These are phyloP conservation scores for Trichoderma cornu-damae DNA, from an alignment of 2,329 filamentous ascomycete species.

Conservation along the genomic window DNA sequence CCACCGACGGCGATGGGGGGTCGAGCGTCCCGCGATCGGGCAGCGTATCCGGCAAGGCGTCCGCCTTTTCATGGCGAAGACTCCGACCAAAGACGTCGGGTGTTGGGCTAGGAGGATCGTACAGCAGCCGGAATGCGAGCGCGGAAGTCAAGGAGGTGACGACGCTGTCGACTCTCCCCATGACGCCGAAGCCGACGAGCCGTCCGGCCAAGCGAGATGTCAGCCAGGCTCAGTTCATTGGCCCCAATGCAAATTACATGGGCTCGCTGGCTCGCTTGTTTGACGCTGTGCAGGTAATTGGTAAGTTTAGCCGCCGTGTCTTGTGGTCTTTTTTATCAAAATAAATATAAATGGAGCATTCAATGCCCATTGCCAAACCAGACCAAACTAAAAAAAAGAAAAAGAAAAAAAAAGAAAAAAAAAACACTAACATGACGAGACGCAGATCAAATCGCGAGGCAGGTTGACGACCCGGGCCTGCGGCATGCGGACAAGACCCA, in stretches of 20 bases:
- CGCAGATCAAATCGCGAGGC: constrained; percentile 86
- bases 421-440: constrained; percentile 25
- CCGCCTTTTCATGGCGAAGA: constrained; percentile 80
- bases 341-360: too few relatives aligned
- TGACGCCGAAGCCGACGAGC: constrained; percentile 61
- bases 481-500: constrained; percentile 90
- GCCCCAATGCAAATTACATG: constrained; percentile 90
- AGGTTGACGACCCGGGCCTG: constrained; percentile 91
- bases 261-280: constrained; percentile 81
- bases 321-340: too few relatives aligned
- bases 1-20: constrained; percentile 42
- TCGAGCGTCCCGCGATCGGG: constrained; percentile 47
- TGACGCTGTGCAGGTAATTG: constrained; percentile 86
- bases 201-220: constrained; percentile 69
- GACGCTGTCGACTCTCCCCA: constrained; percentile 68
- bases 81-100: constrained; percentile 84
- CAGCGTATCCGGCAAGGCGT: constrained; percentile 62
- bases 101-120: constrained; percentile 50
- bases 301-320: constrained; percentile 51
- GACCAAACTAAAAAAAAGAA: too few relatives aligned
- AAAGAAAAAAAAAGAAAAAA: too few relatives aligned
- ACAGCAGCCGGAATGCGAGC: constrained; percentile 31
- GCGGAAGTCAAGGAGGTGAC: constrained; percentile 36
- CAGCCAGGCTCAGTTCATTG: constrained; percentile 63
- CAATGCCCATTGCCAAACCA: too few relatives aligned